Percentiles rank a stretch among this genome's conserved stretches.
These are phyloP conservation scores for Solanum sejunctum DNA, from an alignment of 257 asterid species.

Conservation along the genomic window DNA sequence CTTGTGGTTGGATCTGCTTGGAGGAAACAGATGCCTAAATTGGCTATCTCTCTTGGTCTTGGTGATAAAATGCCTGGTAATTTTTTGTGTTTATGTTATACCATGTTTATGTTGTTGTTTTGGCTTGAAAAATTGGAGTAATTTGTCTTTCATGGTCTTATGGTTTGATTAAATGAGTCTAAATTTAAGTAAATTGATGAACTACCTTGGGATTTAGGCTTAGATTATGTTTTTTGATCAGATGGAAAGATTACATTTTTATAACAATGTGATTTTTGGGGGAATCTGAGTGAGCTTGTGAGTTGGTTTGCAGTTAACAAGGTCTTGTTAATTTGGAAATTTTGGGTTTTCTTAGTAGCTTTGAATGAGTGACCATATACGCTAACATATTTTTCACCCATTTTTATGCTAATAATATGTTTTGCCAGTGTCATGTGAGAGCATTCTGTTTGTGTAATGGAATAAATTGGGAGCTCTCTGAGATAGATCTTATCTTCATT, in stretches of 20 bases:
- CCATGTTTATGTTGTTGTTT: neutral
- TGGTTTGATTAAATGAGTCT: neutral
- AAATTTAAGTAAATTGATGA: neutral
- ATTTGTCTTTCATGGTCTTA: neutral
- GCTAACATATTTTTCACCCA: neutral
- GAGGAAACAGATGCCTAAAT: constrained; percentile 99
- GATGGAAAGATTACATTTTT: neutral
- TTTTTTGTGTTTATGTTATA: neutral
- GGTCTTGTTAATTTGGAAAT: neutral
- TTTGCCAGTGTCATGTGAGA: neutral
- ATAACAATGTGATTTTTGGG: neutral
- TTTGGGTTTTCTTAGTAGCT: neutral
- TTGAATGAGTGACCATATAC: neutral
- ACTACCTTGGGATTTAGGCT: neutral
- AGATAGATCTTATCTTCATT: neutral
- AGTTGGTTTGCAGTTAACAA: neutral
- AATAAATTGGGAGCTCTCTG: neutral
- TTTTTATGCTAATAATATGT: neutral
- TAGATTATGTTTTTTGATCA: too few relatives aligned
- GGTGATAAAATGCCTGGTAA: constrained; percentile 93
- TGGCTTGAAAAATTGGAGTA: neutral
- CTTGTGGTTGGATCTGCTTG: constrained; percentile 98
- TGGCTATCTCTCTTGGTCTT: constrained; percentile 90
- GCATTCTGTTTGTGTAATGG: neutral
- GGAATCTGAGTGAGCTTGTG: neutral